Conservation (phyloP, 495 filamentous ascomycete genomes). For the Podospora comata region DNA sequence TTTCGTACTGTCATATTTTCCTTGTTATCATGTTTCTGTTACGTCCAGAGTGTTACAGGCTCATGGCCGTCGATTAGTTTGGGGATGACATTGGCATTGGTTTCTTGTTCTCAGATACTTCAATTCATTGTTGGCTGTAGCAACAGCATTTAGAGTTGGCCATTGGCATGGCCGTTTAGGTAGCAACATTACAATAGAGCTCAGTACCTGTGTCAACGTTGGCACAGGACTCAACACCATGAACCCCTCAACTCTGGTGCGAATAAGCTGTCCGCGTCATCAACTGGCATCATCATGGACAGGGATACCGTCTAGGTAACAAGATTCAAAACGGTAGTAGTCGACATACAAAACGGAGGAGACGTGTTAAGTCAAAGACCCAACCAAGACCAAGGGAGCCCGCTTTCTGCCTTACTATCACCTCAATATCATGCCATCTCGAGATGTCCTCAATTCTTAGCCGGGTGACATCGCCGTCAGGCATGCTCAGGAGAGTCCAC, state of each 20-base stretch:
- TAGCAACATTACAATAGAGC: background rate
- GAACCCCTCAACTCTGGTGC: background rate
- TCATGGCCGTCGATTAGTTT: background rate
- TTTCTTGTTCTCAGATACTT: background rate
- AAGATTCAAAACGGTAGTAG: background rate
- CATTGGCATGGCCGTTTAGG: background rate
- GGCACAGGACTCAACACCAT: background rate
- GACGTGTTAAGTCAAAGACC: background rate
- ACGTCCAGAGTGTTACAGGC: background rate
- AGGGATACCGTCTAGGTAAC: background rate
- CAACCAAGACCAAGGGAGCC: background rate
- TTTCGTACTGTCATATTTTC: background rate
- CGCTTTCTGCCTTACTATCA: background rate
- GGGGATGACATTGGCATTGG: background rate
- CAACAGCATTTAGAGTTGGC: background rate
- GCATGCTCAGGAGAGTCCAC: background rate
- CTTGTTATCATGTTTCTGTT: background rate
- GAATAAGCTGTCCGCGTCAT: background rate
- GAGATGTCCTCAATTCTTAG: background rate
- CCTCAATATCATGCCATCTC: background rate
- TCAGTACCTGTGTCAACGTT: background rate
- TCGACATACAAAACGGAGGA: background rate
- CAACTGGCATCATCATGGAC: background rate
- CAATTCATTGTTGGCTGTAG: background rate
- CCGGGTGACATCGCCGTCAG: background rate